Evolutionary conservation across 495 filamentous ascomycete genomes (phyloP), one percentile per base, ranked within the genome.

Genomic region (Pseudomonodictys pantanalensis): DNA sequence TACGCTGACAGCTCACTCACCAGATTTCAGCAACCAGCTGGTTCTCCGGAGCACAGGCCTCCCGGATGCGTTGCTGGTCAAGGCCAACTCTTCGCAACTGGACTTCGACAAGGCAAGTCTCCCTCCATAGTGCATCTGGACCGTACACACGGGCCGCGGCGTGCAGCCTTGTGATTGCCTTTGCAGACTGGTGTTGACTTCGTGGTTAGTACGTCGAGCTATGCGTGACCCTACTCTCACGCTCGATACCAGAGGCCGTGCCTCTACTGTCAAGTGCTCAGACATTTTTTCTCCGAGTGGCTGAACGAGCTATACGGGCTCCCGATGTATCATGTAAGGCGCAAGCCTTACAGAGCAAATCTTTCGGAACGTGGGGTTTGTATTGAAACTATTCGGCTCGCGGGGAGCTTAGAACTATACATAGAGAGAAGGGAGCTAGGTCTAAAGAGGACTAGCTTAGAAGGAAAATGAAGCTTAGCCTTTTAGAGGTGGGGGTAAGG

Each of bases 211-310:
- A 57, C 35, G 49, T 50, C 39, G 20, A 45, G 33, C 30, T 59
- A 1, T 62, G 62, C 26, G 44, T 60, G 28, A 47, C 50, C 3
- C 26, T 72, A 29, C 62, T 71, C 24, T 68, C 65, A n/a, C 33
- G 59, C 17, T 67, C 68, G 0, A 60, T 73, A 0, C 70, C 69
- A 9, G 52, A 63, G 1, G 15, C 18, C 10, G 39, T 72, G 10
- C 45, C 64, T 8, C 56, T 71, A 9, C 72, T 71, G 22, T 62
- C 65, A 17, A 54, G 52, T 11, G 58, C 55, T 9, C 67, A 71
- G 42, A 41, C 51, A 2, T 65, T 73, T 20, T 69, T 74, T 45
- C 38, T 73, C 6, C 61, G 47, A 6, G 50, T 65, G 1, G 64
- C 72, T 33, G 60, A 69, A 11, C 22, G 56, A 0, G 69, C 71